Evolutionary conservation across 2,329 filamentous ascomycete genomes (phyloP).

Genomic region (Scopulariopsis brevicaulis): DNA sequence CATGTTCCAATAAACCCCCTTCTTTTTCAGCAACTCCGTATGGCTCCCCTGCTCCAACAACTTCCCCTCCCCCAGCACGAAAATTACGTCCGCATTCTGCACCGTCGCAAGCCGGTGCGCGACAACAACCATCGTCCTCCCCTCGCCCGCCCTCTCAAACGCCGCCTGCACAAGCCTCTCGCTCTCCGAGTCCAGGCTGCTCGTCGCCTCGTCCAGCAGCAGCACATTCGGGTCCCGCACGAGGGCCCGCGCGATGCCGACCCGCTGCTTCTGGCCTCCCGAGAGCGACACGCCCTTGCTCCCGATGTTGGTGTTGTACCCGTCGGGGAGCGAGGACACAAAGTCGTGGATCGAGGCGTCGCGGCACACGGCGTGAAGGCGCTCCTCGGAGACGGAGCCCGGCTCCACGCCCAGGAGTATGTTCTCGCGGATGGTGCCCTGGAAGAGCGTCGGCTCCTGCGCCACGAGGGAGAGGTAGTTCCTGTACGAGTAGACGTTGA

Average conservation of each 20-base stretch:
- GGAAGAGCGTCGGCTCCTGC: slow-evolving; percentile 64
- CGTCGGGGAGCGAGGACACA: slow-evolving; percentile 53
- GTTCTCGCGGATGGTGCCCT: slow-evolving; percentile 25
- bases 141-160: slow-evolving; percentile 50
- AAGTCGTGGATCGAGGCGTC: slow-evolving; percentile 63
- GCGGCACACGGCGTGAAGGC: slow-evolving; percentile 39
- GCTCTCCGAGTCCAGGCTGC: slow-evolving; percentile 53
- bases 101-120: slow-evolving; percentile 69
- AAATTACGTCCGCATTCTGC: slow-evolving; percentile 70
- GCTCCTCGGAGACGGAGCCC: slow-evolving; percentile 35
- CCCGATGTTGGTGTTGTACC: slow-evolving; percentile 57
- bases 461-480: slow-evolving; percentile 57
- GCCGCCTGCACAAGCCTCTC: slow-evolving; percentile 54
- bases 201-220: slow-evolving; percentile 64
- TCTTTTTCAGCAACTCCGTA: slow-evolving; percentile 34
- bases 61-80: slow-evolving; percentile 59
- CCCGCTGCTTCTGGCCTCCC: slow-evolving; percentile 62
- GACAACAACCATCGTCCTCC: slow-evolving; percentile 60
- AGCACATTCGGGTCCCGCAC: slow-evolving; percentile 54
- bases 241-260: slow-evolving; percentile 59
- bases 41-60: slow-evolving; percentile 44
- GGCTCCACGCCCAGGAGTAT: slow-evolving; percentile 39
- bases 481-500: slow-evolving; percentile 53
- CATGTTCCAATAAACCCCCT: slow-evolving; percentile 47
- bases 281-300: slow-evolving; percentile 55